These are phyloP conservation scores for Suzukiozyma palmioleophila DNA, from an alignment of 1,139 yeast genomes.

Conservation along the genomic window DNA sequence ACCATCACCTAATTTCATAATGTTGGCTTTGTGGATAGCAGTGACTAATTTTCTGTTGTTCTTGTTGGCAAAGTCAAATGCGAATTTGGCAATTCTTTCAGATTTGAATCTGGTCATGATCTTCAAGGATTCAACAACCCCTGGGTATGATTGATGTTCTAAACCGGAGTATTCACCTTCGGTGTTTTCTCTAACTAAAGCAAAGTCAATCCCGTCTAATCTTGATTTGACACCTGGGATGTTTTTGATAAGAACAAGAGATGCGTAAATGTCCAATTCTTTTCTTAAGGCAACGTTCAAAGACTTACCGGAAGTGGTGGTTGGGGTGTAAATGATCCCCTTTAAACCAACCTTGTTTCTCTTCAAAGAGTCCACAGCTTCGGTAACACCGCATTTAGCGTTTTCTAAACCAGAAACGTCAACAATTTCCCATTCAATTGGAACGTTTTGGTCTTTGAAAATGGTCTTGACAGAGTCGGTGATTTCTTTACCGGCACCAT, in stretches of 20 bases:
- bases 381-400: constrained; percentile 62
- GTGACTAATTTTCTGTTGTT: constrained; percentile 91
- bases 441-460: constrained; percentile 80
- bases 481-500: constrained; percentile 96
- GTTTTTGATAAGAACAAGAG: constrained; percentile 87
- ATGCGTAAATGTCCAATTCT: constrained; percentile 93
- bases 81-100: constrained; percentile 96
- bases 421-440: constrained; percentile 92
- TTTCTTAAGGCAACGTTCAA: constrained; percentile 95
- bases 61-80: constrained; percentile 91
- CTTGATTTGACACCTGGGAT: constrained; percentile 93
- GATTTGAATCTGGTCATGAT: constrained; percentile 92
- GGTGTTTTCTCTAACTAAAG: constrained; percentile 91
- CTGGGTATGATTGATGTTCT: constrained; percentile 96
- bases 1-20: constrained; percentile 98
- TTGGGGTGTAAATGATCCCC: constrained; percentile 92
- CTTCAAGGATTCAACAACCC: constrained; percentile 95
- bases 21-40: constrained; percentile 98
- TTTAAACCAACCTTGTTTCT: constrained; percentile 96
- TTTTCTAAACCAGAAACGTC: constrained; percentile 80
- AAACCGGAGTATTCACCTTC: constrained; percentile 99
- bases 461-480: constrained; percentile 90
- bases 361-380: constrained; percentile 87
- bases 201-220: constrained; percentile 84
- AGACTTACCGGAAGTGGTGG: constrained; percentile 55